These are phyloP conservation scores for Nitzschia putrida DNA, from an alignment of 108 stramenopile genomes.

Conservation along the genomic window DNA sequence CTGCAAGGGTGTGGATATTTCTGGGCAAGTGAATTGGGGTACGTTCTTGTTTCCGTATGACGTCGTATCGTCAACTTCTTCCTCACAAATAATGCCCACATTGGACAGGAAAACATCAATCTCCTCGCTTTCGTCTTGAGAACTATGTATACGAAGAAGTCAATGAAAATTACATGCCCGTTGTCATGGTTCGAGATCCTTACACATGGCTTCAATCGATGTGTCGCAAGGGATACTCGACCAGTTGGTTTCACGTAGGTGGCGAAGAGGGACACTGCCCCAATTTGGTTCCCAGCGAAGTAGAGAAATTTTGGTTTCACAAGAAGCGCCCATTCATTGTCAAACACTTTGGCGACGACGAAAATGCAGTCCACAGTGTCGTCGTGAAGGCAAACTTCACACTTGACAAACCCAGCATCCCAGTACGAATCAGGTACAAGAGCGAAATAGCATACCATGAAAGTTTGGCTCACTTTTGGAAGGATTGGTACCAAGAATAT, in stretches of 20 bases:
- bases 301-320: conserved; percentile 32
- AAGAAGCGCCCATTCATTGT: background rate
- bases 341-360: conserved; percentile 19
- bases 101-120: conserved; percentile 48
- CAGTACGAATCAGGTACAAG: conserved; percentile 36
- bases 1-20: conserved; percentile 32
- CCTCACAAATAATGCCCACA: background rate
- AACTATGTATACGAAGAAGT: conserved; percentile 18
- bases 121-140: conserved; percentile 49
- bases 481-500: conserved; percentile 73
- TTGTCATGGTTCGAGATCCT: conserved; percentile 86
- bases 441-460: conserved; percentile 27
- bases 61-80: background rate
- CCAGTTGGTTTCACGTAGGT: conserved; percentile 51
- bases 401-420: conserved; percentile 10
- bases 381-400: conserved; percentile 36
- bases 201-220: conserved; percentile 77
- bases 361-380: conserved; percentile 30
- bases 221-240: conserved; percentile 72
- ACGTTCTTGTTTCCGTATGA: conserved; percentile 23
- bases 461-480: conserved; percentile 70
- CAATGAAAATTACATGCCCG: conserved; percentile 46
- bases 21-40: conserved; percentile 74
- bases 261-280: conserved; percentile 54
- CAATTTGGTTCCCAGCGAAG: conserved; percentile 55